A percentile compares a stretch with the other conserved stretches of the same genome.
These are phyloP conservation scores for Colletotrichum euphorbiae DNA, from an alignment of 2,329 filamentous ascomycete species.

Conservation along the genomic window DNA sequence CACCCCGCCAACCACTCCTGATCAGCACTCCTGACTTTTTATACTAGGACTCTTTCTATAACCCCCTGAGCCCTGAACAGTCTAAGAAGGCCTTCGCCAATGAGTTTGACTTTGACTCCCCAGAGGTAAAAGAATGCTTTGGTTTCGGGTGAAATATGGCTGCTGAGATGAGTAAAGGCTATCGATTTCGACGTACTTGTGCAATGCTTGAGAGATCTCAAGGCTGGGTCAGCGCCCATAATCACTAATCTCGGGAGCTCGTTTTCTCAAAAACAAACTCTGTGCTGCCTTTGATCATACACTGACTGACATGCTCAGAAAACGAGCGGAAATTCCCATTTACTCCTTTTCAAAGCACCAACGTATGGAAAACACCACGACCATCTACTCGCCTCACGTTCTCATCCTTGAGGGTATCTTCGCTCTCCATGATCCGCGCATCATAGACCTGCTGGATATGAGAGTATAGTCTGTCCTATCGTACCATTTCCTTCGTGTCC, in stretches of 20 bases:
- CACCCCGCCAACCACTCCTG: conserved; percentile 28
- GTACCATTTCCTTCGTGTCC: not conserved
- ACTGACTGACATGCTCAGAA: conserved; percentile 59
- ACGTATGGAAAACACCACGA: conserved; percentile 80
- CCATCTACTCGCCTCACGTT: conserved; percentile 96
- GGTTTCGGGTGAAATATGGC: not conserved
- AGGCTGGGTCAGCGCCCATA: conserved; percentile 77
- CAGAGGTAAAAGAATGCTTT: conserved; percentile 61
- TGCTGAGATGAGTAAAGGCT: conserved; percentile 59
- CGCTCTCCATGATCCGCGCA: conserved; percentile 87
- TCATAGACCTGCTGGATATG: conserved; percentile 90
- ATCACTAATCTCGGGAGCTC: too few species aligned
- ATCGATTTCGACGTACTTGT: conserved; percentile 95
- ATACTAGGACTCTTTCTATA: conserved; percentile 93
- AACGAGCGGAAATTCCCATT: conserved; percentile 89
- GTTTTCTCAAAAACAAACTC: too few species aligned
- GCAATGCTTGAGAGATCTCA: conserved; percentile 82
- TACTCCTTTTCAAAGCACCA: conserved; percentile 97
- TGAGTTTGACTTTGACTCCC: conserved; percentile 96
- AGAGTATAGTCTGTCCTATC: conserved; percentile 67
- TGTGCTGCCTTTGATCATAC: too few species aligned
- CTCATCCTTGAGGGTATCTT: conserved; percentile 96
- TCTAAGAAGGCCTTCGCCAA: conserved; percentile 86
- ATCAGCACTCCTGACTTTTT: conserved; percentile 4
- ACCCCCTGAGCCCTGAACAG: conserved; percentile 82